phyloP scores from a whole-genome alignment of 2,329 filamentous ascomycete genomes.

The Apiospora saccharicola region DNA sequence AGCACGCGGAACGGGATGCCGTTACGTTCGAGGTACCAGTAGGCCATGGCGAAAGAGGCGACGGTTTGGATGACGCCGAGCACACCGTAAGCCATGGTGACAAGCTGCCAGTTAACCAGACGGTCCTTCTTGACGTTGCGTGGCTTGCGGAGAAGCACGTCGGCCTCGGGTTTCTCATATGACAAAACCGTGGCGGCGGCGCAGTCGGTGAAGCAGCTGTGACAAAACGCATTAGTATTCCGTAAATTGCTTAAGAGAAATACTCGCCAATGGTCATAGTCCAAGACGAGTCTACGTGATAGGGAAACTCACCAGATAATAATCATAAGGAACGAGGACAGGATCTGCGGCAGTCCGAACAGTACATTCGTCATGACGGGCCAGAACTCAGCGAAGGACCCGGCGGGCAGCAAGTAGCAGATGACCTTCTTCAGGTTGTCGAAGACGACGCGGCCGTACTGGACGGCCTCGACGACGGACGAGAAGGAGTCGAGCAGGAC shows the following conservation, averaged over 20 bases:
- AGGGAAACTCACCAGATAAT: constrained; percentile 63
- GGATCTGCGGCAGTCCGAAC: constrained; percentile 76
- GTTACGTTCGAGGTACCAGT: constrained; percentile 65
- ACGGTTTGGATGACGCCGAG: constrained; percentile 70
- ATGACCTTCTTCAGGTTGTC: constrained; percentile 82
- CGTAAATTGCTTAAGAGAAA: neutral
- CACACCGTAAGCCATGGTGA: constrained; percentile 76
- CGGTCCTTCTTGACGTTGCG: constrained; percentile 73
- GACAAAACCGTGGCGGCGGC: constrained; percentile 75
- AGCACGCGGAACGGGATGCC: constrained; percentile 70
- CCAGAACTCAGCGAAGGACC: constrained; percentile 79
- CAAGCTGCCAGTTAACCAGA: constrained; percentile 76
- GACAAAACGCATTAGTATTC: neutral
- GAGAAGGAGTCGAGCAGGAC: constrained; percentile 80
- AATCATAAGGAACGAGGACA: constrained; percentile 78
- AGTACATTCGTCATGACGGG: constrained; percentile 76
- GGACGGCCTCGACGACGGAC: constrained; percentile 74
- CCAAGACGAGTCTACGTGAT: constrained; percentile 34
- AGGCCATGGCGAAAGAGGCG: constrained; percentile 69
- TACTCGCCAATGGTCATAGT: constrained; percentile 31
- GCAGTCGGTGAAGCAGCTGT: constrained; percentile 78
- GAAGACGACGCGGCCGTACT: constrained; percentile 78
- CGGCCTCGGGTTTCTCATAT: constrained; percentile 79
- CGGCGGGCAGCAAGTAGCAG: constrained; percentile 76
- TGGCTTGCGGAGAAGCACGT: constrained; percentile 74